Conservation (phyloP, 768 basidiomycete genomes). For the Collybiopsis luxurians region DNA sequence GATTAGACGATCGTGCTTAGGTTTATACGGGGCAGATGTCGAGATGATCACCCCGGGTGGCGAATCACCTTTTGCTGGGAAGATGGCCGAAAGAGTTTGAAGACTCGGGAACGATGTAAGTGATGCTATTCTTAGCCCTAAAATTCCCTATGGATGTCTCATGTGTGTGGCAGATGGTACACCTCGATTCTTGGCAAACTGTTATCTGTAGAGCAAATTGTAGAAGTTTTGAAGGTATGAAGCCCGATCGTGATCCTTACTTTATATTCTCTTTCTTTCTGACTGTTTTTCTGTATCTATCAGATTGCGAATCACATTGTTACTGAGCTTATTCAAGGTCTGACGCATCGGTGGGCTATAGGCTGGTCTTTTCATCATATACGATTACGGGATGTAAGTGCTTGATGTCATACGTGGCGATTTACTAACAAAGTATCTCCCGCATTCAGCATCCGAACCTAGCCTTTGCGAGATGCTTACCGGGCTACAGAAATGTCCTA, state of each 20-base stretch:
- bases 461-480: constrained; percentile 50
- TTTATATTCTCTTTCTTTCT: background rate
- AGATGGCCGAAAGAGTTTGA: constrained; percentile 72
- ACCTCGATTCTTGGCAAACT: constrained; percentile 91
- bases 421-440: constrained; percentile 24
- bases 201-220: constrained; percentile 64
- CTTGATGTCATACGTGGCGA: background rate
- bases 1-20: constrained; percentile 32
- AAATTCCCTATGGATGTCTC: background rate
- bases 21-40: constrained; percentile 82
- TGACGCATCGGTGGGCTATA: constrained; percentile 89
- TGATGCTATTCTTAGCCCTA: constrained; percentile 23
- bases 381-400: constrained; percentile 73
- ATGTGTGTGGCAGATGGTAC: constrained; percentile 64
- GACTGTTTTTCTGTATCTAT: background rate
- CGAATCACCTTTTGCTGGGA: constrained; percentile 71
- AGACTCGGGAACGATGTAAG: constrained; percentile 53
- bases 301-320: constrained; percentile 88
- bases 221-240: constrained; percentile 49
- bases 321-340: constrained; percentile 80
- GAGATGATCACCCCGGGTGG: constrained; percentile 93
- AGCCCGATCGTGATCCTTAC: constrained; percentile 22
- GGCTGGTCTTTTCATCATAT: constrained; percentile 75
- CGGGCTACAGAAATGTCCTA: constrained; percentile 52
- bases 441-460: constrained; percentile 37